Base-by-base conservation (phyloP, 2,329 filamentous ascomycete species). In the Fusarium mangiferae region DNA sequence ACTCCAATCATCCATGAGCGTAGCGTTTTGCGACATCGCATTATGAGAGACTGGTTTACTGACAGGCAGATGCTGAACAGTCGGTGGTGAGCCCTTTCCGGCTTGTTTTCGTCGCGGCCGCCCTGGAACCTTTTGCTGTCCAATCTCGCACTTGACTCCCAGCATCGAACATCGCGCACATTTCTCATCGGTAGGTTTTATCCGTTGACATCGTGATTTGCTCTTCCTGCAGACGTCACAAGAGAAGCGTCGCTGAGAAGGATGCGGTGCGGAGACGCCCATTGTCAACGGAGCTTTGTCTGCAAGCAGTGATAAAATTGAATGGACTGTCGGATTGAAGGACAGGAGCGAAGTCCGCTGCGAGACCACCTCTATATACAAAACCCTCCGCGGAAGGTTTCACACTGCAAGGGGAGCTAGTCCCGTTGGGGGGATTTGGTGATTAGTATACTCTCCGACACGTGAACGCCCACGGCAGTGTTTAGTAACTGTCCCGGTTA, bases 1-100 rank as follows among this genome's bases (percentile, higher is more conserved):
- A n/a, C 24, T 55, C 51, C 51, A 55, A 18, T 55, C 35, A 13
- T 55, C 51, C 5, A n/a, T 3, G 0, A 41, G n/a, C 18, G 24
- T 2, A 7, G 14, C 4, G 0, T 6, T 41, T 13, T 55, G 51
- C 6, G 26, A 1, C 11, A 55, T 0, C 15, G 20, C 1, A 41
- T 1, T 28, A 0, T 35, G 24, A 39, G 51, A 41, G 2, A 28
- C 24, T 18, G 51, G 3, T 28, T 22, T 1, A 10, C 7, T 3
- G 18, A 7, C 8, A 3, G 51, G 18, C 9, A 22, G 5, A 7
- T 41, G 24, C 8, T 55, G 51, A 5, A 13, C 20, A 36, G 30
- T 2, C 2, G 35, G 20, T 2, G 51, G 3, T n/a, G 51, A 55
- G 5, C 7, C 20, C 1, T 41, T 55, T 7, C 14, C 24, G 14